These are phyloP conservation scores for Gaeumannomyces tritici DNA, from an alignment of 2,329 filamentous ascomycete genomes.

Conservation along the genomic window DNA sequence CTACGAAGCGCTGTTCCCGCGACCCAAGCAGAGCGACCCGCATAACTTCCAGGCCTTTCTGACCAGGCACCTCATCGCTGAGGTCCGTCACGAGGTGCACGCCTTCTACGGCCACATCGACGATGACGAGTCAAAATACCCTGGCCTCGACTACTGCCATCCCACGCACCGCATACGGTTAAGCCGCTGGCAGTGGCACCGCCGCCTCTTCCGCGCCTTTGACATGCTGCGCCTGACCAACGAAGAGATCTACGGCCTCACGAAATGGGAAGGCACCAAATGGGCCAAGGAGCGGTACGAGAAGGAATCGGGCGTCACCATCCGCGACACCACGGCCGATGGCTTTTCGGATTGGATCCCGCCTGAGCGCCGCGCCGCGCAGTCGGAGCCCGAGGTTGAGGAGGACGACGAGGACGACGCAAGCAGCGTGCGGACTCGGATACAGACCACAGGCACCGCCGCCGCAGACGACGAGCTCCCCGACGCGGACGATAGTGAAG, in stretches of 20 bases:
- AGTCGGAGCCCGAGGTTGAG: constrained; percentile 19
- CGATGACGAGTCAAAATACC: constrained; percentile 72
- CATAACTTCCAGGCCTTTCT: constrained; percentile 62
- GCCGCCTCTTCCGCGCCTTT: constrained; percentile 66
- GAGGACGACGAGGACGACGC: constrained; percentile 30
- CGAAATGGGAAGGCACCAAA: constrained; percentile 74
- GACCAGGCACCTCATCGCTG: constrained; percentile 60
- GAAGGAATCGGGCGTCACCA: constrained; percentile 59
- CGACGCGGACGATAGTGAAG: constrained; percentile 42
- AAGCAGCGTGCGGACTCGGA: constrained; percentile 28
- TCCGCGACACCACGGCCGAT: constrained; percentile 63
- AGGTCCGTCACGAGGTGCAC: constrained; percentile 70
- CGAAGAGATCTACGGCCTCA: constrained; percentile 60
- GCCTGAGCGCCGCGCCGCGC: constrained; percentile 24
- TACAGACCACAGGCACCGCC: neutral
- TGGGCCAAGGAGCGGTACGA: constrained; percentile 78
- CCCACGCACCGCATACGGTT: constrained; percentile 68
- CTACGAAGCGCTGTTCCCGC: constrained; percentile 64
- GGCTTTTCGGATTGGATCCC: constrained; percentile 55
- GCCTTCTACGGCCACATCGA: constrained; percentile 73
- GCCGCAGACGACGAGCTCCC: constrained; percentile 10
- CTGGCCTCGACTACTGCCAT: constrained; percentile 69
- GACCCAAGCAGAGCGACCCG: constrained; percentile 57
- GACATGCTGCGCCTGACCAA: constrained; percentile 59
- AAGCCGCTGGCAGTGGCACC: constrained; percentile 67